These are phyloP conservation scores for Neonectria ditissima DNA, from an alignment of 2,329 filamentous ascomycete genomes.

Conservation along the genomic window DNA sequence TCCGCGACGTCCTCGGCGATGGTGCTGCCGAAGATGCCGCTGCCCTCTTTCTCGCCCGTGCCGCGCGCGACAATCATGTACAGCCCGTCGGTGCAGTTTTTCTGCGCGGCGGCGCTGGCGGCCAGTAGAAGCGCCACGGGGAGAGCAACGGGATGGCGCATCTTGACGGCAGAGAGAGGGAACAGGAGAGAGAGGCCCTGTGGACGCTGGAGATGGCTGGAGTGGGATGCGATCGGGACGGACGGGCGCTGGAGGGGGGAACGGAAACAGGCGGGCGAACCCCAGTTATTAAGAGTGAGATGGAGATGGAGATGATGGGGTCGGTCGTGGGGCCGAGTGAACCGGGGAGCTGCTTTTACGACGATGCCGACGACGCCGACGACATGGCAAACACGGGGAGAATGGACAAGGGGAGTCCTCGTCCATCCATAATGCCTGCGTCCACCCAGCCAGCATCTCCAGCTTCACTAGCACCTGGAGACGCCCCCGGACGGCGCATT, in stretches of 20 bases:
- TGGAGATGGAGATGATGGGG: not conserved
- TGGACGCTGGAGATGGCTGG: too few species aligned
- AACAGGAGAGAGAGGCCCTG: too few species aligned
- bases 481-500: not conserved
- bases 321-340: not conserved
- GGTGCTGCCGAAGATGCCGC: conserved; percentile 49
- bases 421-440: not conserved
- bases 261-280: not conserved
- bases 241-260: too few species aligned
- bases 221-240: not conserved
- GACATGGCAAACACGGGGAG: not conserved
- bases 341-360: not conserved
- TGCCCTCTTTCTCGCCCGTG: conserved; percentile 50
- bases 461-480: too few species aligned
- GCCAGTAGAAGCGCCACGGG: conserved; percentile 43
- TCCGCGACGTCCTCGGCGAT: conserved; percentile 50
- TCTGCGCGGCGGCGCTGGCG: conserved; percentile 33
- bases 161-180: not conserved
- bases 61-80: conserved; percentile 57
- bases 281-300: not conserved
- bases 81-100: conserved; percentile 51
- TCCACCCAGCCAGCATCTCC: not conserved
- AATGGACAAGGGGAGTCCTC: not conserved
- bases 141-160: conserved; percentile 34
- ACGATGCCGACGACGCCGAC: not conserved